Conservation (phyloP, 148 eudicot genomes). For the Bassia scoparia region DNA sequence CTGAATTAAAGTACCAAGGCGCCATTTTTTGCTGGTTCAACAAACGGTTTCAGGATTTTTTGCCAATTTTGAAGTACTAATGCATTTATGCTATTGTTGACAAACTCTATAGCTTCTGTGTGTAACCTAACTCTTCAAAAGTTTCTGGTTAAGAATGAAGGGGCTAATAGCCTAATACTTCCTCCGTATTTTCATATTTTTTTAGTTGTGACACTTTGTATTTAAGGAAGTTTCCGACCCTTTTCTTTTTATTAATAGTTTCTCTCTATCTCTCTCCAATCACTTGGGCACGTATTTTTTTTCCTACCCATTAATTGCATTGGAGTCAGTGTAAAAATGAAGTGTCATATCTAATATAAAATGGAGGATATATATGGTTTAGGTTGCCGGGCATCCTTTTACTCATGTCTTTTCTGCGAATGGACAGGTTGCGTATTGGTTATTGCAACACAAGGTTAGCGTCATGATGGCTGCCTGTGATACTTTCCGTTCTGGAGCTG, state of each 20-base stretch:
- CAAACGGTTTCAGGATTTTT: not conserved
- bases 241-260: too few relatives aligned
- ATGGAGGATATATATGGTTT: not conserved
- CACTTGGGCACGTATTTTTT: too few relatives aligned
- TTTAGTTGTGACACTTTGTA: too few relatives aligned
- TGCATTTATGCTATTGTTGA: not conserved
- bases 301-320: too few relatives aligned
- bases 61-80: not conserved
- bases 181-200: too few relatives aligned
- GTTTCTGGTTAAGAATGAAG: not conserved
- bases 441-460: conserved; percentile 74
- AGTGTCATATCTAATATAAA: too few relatives aligned
- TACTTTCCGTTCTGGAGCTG: conserved; percentile 97
- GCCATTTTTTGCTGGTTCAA: not conserved
- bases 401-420: not conserved
- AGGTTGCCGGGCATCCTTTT: not conserved
- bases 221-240: too few relatives aligned
- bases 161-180: too few relatives aligned
- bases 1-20: not conserved
- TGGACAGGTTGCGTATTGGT: conserved; percentile 94
- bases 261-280: too few relatives aligned
- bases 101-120: not conserved
- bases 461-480: conserved; percentile 99
- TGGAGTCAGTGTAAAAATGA: too few relatives aligned
- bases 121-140: not conserved